Conservation (phyloP, 108 stramenopile species). For the Discostella stelligeroides region DNA sequence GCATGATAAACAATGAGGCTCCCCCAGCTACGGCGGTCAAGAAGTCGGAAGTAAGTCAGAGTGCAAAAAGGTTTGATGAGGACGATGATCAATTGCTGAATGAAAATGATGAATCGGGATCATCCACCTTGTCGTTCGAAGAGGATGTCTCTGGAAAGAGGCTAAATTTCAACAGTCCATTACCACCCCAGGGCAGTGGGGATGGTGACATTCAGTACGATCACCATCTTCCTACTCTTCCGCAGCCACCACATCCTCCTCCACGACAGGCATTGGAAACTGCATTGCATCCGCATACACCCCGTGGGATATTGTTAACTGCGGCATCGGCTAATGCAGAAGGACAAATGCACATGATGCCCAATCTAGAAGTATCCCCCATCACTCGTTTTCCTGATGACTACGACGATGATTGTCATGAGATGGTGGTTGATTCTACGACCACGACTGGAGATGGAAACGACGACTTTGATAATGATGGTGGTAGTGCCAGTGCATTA, state of each 20-base stretch:
- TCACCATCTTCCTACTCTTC: no score
- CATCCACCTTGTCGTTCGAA: not conserved
- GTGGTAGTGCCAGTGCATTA: not conserved
- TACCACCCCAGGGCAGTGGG: conserved; percentile 11
- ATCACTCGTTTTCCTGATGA: conserved; percentile 38
- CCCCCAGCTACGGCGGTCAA: no score
- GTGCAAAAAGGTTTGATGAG: conserved; percentile 22
- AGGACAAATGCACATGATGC: conserved; percentile 27
- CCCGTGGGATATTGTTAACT: conserved; percentile 19
- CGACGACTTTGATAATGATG: conserved; percentile 13
- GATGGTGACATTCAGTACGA: conserved; percentile 2
- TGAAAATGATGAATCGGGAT: conserved; percentile 6
- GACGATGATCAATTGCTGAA: conserved; percentile 41
- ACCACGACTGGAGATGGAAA: conserved; percentile 19
- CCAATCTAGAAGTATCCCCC: conserved; percentile 43
- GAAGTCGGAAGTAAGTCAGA: no score
- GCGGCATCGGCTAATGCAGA: conserved; percentile 11
- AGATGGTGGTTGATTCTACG: conserved; percentile 22
- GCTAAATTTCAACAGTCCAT: conserved; percentile 65
- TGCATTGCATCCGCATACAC: conserved; percentile 36
- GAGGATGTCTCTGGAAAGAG: conserved; percentile 52
- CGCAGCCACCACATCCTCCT: not conserved
- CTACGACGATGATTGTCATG: conserved; percentile 18
- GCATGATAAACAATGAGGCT: not conserved
- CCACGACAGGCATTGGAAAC: conserved; percentile 13